Evolutionary conservation across 352 stramenopile species (phyloP), one percentile per base, ranked within the genome.

Genomic region (Pythium scleroteichum): DNA sequence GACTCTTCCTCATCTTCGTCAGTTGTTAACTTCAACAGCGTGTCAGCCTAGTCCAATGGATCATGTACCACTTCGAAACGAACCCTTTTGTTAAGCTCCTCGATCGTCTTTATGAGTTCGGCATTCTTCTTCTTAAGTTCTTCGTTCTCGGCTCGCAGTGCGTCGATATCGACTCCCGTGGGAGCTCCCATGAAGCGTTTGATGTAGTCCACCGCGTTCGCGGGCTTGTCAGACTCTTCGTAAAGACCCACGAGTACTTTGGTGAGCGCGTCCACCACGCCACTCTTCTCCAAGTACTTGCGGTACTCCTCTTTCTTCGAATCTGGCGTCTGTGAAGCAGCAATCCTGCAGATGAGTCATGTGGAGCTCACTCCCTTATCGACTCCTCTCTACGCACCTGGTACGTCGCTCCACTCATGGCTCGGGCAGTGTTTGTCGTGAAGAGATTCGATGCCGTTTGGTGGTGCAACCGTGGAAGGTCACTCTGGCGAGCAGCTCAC

Each of bases 281-380:
- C 96, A 41, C 87, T 96, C 68, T 98, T 98, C 78, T 99, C 96
- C 2, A 99, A 78, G 69, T 99, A 99, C 70, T 97, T 98, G 65
- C 94, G 78, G 74, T 98, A 99, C 79, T 99, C 97, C 72, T 99
- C 95, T 70, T 99, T 99, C 80, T 99, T 99, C 5, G 85, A 95
- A 74, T 98, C 92, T 20, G 96, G 91, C 24, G 92, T 98, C 91
- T 98, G 59, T n/a, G n/a, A n/a, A n/a, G 7, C 8, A 19, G 42
- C 16, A 39, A 56, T 13, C 42, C 49, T 24, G n/a, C 16, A 54
- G 23, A 35, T 44, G 19, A 5, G 49, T 35, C 24, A 26, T 35
- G 13, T 35, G 10, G 13, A 6, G 16, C 8, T 23, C 7, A 2
- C 23, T 19, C 10, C 33, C 17, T 19, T 2, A 32, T 23, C 2